Percentiles rank a stretch among this genome's conserved stretches.
phyloP scores from a whole-genome alignment of 768 basidiomycete genomes.

The Ephemerocybe angulata region DNA sequence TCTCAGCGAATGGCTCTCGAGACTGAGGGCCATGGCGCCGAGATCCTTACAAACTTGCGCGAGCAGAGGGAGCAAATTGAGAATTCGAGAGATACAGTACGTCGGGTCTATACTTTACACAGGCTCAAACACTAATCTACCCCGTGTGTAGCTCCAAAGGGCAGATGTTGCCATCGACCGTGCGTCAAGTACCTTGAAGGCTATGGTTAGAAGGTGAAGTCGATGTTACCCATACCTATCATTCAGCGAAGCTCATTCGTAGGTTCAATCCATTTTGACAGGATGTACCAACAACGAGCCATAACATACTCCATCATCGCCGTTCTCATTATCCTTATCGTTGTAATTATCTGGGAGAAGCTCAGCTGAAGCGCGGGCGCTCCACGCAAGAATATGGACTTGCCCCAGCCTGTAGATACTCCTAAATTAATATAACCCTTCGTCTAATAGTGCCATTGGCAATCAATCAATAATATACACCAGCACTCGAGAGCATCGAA shows the following conservation, averaged over 20 bases:
- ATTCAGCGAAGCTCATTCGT: constrained; percentile 17
- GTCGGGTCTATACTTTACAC: constrained; percentile 19
- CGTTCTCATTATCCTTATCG: constrained; percentile 81
- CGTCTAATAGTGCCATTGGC: constrained; percentile 1
- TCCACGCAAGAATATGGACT: no score
- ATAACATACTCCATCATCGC: constrained; percentile 83
- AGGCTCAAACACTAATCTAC: constrained; percentile 4
- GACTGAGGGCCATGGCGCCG: constrained; percentile 93
- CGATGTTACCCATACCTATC: background rate
- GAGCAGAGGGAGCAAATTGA: constrained; percentile 92
- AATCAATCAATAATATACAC: constrained; percentile 11
- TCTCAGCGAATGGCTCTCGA: constrained; percentile 91
- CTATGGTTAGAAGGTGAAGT: constrained; percentile 91
- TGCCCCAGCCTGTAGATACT: no score
- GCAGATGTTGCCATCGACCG: constrained; percentile 89
- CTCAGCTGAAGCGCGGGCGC: constrained; percentile 31
- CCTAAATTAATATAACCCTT: background rate
- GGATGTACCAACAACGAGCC: constrained; percentile 96
- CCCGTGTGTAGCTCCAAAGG: constrained; percentile 57
- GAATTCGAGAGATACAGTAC: constrained; percentile 84
- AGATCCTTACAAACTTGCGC: constrained; percentile 82
- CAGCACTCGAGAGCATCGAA: constrained; percentile 5
- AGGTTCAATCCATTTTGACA: constrained; percentile 40
- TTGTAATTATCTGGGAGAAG: constrained; percentile 79
- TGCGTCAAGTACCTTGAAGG: constrained; percentile 87